These are phyloP conservation scores for Plasmodium billcollinsi DNA, from an alignment of 169 alveolate genomes.

Conservation along the genomic window DNA sequence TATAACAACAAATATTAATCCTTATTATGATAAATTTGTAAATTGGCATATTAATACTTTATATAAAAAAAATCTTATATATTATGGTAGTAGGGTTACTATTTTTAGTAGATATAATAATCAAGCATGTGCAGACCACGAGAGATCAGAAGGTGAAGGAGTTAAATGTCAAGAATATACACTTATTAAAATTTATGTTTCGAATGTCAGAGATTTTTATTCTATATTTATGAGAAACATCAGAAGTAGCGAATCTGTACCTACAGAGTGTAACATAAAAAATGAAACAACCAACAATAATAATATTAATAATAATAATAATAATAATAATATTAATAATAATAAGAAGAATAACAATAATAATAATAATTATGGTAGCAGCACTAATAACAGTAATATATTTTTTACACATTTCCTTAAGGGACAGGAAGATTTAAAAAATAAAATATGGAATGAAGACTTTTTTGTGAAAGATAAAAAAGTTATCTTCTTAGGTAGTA, in stretches of 20 bases:
- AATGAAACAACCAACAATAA: too few species aligned
- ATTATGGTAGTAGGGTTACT: conserved; percentile 93
- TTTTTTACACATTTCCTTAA: neutral
- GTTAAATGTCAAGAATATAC: conserved; percentile 97
- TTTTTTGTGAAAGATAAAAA: conserved; percentile 17
- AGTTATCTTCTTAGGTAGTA: conserved; percentile 95
- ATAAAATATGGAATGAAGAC: conserved; percentile 11
- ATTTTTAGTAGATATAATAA: conserved; percentile 94
- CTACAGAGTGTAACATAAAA: too few species aligned
- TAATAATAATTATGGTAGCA: neutral
- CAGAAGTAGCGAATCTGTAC: neutral
- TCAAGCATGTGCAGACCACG: conserved; percentile 99
- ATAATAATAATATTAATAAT: neutral
- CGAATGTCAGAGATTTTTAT: conserved; percentile 80
- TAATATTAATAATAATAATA: too few species aligned
- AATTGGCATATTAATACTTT: conserved; percentile 98
- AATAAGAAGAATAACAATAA: neutral
- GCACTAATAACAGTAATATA: too few species aligned
- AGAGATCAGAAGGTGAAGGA: conserved; percentile 90
- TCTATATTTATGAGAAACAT: conserved; percentile 5
- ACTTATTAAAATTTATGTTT: conserved; percentile 92
- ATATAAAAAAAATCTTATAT: conserved; percentile 84
- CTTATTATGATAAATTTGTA: conserved; percentile 95
- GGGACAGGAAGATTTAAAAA: conserved; percentile 22
- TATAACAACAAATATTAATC: conserved; percentile 98